Conservation (phyloP, 495 filamentous ascomycete genomes). For the Aspergillus affinis region DNA sequence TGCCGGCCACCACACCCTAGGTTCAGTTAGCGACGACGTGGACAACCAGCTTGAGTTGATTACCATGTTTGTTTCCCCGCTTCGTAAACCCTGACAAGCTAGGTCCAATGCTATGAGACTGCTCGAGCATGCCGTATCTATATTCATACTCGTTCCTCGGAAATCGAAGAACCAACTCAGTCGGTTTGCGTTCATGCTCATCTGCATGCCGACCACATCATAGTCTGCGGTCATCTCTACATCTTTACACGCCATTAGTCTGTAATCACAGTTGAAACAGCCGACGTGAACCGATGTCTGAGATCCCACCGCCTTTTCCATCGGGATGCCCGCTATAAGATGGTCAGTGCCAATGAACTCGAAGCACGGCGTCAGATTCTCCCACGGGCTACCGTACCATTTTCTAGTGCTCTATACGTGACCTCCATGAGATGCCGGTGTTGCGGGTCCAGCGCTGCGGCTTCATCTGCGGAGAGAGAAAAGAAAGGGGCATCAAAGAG, state of each 20-base stretch:
- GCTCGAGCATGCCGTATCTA: not conserved
- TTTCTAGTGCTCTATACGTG: too few species aligned
- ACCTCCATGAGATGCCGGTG: too few species aligned
- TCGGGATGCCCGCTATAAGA: too few species aligned
- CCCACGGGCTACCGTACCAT: too few species aligned
- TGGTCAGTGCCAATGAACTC: not conserved
- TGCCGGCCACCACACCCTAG: conserved; percentile 7
- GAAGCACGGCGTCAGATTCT: conserved; percentile 17
- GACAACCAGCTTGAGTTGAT: not conserved
- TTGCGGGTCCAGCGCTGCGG: too few species aligned
- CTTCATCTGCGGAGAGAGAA: too few species aligned
- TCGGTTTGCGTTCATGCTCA: not conserved
- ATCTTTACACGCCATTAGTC: too few species aligned
- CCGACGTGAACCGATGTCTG: too few species aligned
- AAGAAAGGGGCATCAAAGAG: not conserved
- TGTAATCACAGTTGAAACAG: not conserved
- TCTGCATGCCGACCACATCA: not conserved
- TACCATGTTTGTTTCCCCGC: not conserved
- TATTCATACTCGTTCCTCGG: not conserved
- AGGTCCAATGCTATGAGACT: not conserved
- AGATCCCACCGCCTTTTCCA: too few species aligned
- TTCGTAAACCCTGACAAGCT: not conserved
- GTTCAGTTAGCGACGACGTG: not conserved
- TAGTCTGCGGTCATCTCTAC: not conserved
- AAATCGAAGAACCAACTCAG: not conserved